A percentile compares a stretch with the other conserved stretches of the same genome.
Conservation (phyloP, 1,284 basidiomycete species). For the Megacollybia platyphylla region DNA sequence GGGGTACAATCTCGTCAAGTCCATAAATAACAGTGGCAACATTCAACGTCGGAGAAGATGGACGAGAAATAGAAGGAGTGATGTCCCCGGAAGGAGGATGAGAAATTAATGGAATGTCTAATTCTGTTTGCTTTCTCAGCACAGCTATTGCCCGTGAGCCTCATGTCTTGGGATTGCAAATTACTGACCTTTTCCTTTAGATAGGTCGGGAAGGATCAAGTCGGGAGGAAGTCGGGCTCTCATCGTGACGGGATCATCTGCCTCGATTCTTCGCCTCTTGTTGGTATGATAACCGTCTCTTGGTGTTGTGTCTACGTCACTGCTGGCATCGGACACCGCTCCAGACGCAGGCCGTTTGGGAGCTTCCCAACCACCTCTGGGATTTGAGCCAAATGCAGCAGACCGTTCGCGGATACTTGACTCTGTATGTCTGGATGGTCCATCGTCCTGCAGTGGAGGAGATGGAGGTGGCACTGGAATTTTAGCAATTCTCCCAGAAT, state of each 20-base stretch:
- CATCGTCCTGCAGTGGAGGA: slow-evolving; percentile 32
- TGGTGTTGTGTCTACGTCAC: slow-evolving; percentile 31
- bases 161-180: background rate
- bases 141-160: too few relatives aligned
- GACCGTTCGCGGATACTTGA: background rate
- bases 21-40: slow-evolving; percentile 55
- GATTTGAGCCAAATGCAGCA: background rate
- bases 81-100: slow-evolving; percentile 45
- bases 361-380: background rate
- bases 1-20: slow-evolving; percentile 53
- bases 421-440: slow-evolving; percentile 7
- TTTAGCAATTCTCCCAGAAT: slow-evolving; percentile 47
- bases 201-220: slow-evolving; percentile 23
- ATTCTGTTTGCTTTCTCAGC: background rate
- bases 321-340: slow-evolving; percentile 39
- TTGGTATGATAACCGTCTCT: slow-evolving; percentile 18
- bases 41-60: slow-evolving; percentile 46
- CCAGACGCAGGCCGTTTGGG: slow-evolving; percentile 35
- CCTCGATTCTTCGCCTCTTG: slow-evolving; percentile 35
- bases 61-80: slow-evolving; percentile 41
- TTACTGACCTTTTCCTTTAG: slow-evolving; percentile 22
- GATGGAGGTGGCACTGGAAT: slow-evolving; percentile 41
- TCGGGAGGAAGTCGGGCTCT: slow-evolving; percentile 11
- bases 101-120: slow-evolving; percentile 18
- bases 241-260: slow-evolving; percentile 7